A percentile compares a stretch with the other conserved stretches of the same genome.
Conservation (phyloP, 306 rosid species). For the Calophaca sinica region DNA sequence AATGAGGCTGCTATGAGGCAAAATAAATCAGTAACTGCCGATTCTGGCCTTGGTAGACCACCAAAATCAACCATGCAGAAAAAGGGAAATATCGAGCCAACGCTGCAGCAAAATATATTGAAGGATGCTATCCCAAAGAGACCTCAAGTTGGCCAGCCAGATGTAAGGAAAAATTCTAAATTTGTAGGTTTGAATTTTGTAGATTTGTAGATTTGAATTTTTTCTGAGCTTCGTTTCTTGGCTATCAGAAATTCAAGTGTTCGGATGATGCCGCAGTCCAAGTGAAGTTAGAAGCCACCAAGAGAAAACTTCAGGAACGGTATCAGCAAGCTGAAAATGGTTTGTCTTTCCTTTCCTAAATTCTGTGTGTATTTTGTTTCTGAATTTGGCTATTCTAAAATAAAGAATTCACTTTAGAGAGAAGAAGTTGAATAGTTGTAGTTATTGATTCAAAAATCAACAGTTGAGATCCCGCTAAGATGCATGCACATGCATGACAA, state of each 20-base stretch:
- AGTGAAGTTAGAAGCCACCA: conserved; percentile 75
- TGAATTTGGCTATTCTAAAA: neutral
- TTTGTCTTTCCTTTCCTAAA: conserved; percentile 40
- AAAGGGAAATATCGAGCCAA: conserved; percentile 25
- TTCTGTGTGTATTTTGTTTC: conserved; percentile 1
- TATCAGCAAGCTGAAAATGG: conserved; percentile 91
- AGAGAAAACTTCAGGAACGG: conserved; percentile 85
- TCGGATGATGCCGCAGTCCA: conserved; percentile 56
- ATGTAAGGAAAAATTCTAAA: conserved; percentile 54
- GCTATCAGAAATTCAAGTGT: conserved; percentile 57
- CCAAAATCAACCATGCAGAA: conserved; percentile 50
- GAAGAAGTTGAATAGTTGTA: neutral
- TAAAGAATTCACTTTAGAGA: neutral
- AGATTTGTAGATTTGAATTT: too few relatives aligned
- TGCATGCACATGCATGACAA: neutral
- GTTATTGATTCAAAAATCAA: neutral
- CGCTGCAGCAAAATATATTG: conserved; percentile 54
- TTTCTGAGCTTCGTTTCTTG: conserved; percentile 34
- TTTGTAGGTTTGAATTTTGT: neutral
- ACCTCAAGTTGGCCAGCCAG: conserved; percentile 52
- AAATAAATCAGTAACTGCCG: too few relatives aligned
- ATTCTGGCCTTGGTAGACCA: conserved; percentile 55
- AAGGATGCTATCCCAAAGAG: conserved; percentile 54
- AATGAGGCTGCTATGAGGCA: conserved; percentile 51
- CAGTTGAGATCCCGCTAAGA: neutral